Percentiles rank a stretch among this genome's conserved stretches.
Evolutionary conservation across 192 early-diverging fungal genomes (phyloP).

Genomic region (Coemansia sp.): DNA sequence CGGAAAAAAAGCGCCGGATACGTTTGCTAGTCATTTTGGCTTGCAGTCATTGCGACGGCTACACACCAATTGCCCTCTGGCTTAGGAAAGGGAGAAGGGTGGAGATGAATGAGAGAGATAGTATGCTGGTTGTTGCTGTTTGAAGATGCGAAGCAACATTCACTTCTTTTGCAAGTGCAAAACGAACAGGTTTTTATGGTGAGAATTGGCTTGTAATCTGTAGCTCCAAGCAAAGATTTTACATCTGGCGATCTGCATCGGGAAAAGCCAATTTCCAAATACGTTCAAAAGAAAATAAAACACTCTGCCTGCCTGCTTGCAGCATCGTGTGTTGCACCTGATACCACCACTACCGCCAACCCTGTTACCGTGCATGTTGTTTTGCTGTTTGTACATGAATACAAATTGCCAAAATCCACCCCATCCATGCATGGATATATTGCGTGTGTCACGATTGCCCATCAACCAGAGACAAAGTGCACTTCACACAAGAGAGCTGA

Average conservation of each 20-base stretch:
- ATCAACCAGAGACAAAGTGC: not conserved
- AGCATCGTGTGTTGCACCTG: not conserved
- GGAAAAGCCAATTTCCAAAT: not conserved
- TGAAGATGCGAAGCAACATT: not conserved
- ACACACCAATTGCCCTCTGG: not conserved
- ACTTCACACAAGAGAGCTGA: not conserved
- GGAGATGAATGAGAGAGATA: no score
- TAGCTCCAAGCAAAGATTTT: not conserved
- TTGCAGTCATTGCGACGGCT: not conserved
- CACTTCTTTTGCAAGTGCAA: not conserved
- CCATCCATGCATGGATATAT: not conserved
- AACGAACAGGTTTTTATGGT: not conserved
- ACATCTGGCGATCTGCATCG: constrained; percentile 7
- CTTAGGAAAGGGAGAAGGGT: no score
- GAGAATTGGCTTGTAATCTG: not conserved
- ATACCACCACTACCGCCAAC: no score
- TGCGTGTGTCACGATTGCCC: not conserved
- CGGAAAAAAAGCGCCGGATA: not conserved
- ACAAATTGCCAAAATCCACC: no score
- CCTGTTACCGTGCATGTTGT: not conserved
- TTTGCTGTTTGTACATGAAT: no score
- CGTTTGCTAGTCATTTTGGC: not conserved
- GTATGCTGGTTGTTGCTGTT: not conserved
- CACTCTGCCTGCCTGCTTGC: not conserved
- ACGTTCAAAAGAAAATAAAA: not conserved